Percentiles rank a stretch among this genome's conserved stretches.
These are phyloP conservation scores for Peniophora sp. DNA, from an alignment of 1,284 basidiomycete species.

Conservation along the genomic window DNA sequence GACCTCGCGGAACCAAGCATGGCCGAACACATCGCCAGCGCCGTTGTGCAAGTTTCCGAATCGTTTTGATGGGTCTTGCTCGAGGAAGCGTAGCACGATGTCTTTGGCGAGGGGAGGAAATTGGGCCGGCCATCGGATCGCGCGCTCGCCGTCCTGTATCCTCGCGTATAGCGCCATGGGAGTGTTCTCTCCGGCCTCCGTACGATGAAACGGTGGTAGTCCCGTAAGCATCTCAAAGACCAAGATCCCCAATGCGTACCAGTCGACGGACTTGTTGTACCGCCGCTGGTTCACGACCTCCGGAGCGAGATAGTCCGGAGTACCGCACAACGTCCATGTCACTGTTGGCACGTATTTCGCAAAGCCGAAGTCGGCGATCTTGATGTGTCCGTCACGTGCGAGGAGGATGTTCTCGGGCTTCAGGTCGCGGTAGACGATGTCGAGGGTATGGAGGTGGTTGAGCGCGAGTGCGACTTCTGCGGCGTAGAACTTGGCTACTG, in stretches of 20 bases:
- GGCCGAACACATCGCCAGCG: slow-evolving; percentile 92
- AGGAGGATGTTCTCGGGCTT: slow-evolving; percentile 98
- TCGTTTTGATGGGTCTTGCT: slow-evolving; percentile 84
- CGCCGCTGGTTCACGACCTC: slow-evolving; percentile 87
- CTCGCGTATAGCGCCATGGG: slow-evolving; percentile 72
- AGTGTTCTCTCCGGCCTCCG: slow-evolving; percentile 38
- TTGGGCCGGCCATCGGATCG: slow-evolving; percentile 90
- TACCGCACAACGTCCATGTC: slow-evolving; percentile 97
- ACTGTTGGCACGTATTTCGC: slow-evolving; percentile 87
- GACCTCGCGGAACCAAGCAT: slow-evolving; percentile 96
- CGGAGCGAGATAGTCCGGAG: slow-evolving; percentile 93
- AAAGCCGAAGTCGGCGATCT: slow-evolving; percentile 98
- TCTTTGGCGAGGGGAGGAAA: slow-evolving; percentile 74
- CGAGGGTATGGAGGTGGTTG: slow-evolving; percentile 83
- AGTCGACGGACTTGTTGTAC: slow-evolving; percentile 97
- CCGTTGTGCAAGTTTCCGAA: slow-evolving; percentile 91
- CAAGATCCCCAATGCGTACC: slow-evolving; percentile 96
- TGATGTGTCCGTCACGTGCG: slow-evolving; percentile 92
- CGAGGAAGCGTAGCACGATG: slow-evolving; percentile 86
- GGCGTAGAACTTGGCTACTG: slow-evolving; percentile 98
- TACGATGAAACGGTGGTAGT: slow-evolving; percentile 70
- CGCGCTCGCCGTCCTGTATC: slow-evolving; percentile 68
- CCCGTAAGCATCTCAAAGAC: slow-evolving; percentile 97
- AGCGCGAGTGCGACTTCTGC: slow-evolving; percentile 95
- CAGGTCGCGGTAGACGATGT: slow-evolving; percentile 96